Conservation (phyloP, 176 grass and related monocot species). For the Ensete glaucum region DNA sequence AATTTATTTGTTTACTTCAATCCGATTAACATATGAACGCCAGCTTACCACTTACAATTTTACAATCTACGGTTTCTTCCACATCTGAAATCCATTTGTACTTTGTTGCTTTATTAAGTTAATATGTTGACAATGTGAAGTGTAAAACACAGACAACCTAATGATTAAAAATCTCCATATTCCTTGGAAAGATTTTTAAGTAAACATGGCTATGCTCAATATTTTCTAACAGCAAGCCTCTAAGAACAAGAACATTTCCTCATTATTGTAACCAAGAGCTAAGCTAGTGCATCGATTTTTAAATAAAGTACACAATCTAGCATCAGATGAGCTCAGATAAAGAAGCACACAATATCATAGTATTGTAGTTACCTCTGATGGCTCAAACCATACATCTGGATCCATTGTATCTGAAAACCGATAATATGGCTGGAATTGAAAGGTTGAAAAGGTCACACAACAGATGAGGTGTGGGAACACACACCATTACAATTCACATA, state of each 20-base stretch:
- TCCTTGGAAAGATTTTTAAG: too few species aligned
- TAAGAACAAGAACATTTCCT: too few species aligned
- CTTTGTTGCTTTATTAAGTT: not conserved
- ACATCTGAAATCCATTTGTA: not conserved
- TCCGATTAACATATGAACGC: not conserved
- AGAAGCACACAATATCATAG: not conserved
- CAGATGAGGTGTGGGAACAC: slow-evolving; percentile 11
- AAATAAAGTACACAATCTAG: too few species aligned
- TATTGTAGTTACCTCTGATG: slow-evolving; percentile 52
- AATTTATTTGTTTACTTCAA: too few species aligned
- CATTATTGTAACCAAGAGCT: too few species aligned
- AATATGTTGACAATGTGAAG: not conserved
- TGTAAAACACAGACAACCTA: too few species aligned
- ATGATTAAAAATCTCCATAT: too few species aligned
- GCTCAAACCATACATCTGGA: slow-evolving; percentile 98
- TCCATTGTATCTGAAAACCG: slow-evolving; percentile 80
- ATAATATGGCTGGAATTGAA: slow-evolving; percentile 71
- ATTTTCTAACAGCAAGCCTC: too few species aligned
- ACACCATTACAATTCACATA: slow-evolving; percentile 11
- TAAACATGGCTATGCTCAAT: too few species aligned
- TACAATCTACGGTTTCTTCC: not conserved
- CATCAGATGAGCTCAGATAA: too few species aligned
- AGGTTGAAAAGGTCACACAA: slow-evolving; percentile 3
- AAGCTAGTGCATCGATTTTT: too few species aligned
- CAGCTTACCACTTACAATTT: not conserved